A percentile compares a stretch with the other conserved stretches of the same genome.
Conservation (phyloP, 2,329 filamentous ascomycete genomes). For the Fusarium sp. region DNA sequence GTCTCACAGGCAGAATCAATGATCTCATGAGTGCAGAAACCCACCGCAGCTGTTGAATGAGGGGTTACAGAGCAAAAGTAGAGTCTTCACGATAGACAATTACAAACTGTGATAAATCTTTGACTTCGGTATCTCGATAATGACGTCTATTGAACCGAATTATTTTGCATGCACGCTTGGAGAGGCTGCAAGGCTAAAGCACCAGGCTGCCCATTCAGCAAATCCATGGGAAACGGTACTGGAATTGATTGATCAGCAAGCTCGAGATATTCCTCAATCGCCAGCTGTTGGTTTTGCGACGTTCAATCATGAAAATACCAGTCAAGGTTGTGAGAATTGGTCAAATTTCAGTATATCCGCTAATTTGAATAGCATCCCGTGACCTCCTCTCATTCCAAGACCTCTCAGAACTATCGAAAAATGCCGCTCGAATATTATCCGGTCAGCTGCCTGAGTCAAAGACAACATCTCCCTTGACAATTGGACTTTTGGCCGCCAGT, state of each 20-base stretch:
- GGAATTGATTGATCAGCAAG: conserved; percentile 66
- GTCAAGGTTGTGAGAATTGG: background rate
- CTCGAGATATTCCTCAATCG: conserved; percentile 52
- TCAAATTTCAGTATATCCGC: background rate
- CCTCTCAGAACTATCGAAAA: conserved; percentile 51
- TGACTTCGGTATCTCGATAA: background rate
- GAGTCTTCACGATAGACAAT: background rate
- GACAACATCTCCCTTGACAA: accelerated
- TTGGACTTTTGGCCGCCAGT: conserved; percentile 69
- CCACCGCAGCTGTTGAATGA: background rate
- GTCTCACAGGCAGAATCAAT: conserved; percentile 13
- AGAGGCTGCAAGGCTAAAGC: conserved; percentile 61
- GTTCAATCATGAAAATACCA: conserved; percentile 26
- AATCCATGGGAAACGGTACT: conserved; percentile 62
- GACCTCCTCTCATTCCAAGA: conserved; percentile 50
- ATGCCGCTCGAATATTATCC: conserved; percentile 52
- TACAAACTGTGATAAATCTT: accelerated
- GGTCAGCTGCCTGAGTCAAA: background rate
- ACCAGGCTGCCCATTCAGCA: conserved; percentile 13
- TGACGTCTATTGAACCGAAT: conserved; percentile 51
- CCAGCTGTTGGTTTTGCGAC: conserved; percentile 67
- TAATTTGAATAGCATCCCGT: conserved; percentile 8
- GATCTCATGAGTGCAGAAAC: conserved; percentile 18
- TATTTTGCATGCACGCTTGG: conserved; percentile 75
- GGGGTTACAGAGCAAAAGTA: background rate